Conservation (phyloP, 352 stramenopile species). For the Phytophthora sansomeana region DNA sequence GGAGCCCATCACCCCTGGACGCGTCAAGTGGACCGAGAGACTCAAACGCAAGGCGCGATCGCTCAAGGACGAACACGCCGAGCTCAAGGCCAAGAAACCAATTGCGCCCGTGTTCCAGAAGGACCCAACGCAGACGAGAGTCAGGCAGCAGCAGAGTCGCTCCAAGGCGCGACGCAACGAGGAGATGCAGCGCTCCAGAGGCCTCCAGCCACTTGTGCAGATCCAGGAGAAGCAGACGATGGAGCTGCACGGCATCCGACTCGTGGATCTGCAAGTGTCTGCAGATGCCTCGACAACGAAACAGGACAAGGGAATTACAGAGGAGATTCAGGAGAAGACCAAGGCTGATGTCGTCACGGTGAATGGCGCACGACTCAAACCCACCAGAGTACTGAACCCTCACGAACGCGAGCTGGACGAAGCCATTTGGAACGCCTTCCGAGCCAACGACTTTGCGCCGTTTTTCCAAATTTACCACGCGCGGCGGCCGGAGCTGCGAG, state of each 20-base stretch:
- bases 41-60: conserved; percentile 75
- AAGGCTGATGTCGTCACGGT: conserved; percentile 47
- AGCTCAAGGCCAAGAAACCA: conserved; percentile 47
- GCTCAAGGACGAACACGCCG: conserved; percentile 61
- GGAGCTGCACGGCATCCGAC: conserved; percentile 63
- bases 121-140: conserved; percentile 38
- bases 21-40: conserved; percentile 68
- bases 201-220: conserved; percentile 45
- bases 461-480: conserved; percentile 78
- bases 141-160: conserved; percentile 67
- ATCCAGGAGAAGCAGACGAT: conserved; percentile 72
- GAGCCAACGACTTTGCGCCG: conserved; percentile 77
- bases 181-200: conserved; percentile 59
- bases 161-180: conserved; percentile 63
- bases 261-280: conserved; percentile 69
- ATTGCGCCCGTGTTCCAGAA: conserved; percentile 43
- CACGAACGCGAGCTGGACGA: conserved; percentile 82
- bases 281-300: conserved; percentile 1
- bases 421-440: conserved; percentile 82
- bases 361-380: conserved; percentile 61
- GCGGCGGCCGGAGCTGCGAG: conserved; percentile 47
- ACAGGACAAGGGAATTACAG: background rate
- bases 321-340: conserved; percentile 16
- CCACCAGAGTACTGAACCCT: conserved; percentile 82
- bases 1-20: conserved; percentile 38